Base-by-base conservation (phyloP, 2,329 filamentous ascomycete genomes). In the Cercospora berteroae region DNA sequence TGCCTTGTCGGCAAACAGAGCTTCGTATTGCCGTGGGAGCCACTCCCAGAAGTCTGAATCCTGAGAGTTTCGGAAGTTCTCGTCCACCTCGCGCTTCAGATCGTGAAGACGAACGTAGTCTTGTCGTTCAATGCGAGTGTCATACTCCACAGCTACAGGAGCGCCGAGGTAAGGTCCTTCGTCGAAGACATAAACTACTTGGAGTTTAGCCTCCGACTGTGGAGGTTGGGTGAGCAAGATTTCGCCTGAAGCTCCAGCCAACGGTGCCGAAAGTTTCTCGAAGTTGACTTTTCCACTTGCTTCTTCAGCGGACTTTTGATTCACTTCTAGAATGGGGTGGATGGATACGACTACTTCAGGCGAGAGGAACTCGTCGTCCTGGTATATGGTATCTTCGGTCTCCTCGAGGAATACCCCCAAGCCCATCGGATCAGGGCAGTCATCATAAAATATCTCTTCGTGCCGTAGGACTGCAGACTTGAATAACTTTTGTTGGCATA, bases 401-500 rank as follows among this genome's bases (percentile, higher is more conserved):
- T 18, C 20, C 20, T 18, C 6, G 12, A 52, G 39, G 23, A 50
- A 13, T 4, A 18, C 25, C 27, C 29, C 36, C 18, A 16, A 8
- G 16, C 27, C 36, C 9, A 48, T n/a, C n/a, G 18, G 12, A 16
- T 52, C 42, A 8, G n/a, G 12, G 7, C 29, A 25, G 48, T 12
- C 10, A 4, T 8, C 20, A 27, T 29, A 18, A 3, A 16, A 6
- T 42, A 64, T 10, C 2, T 23, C 8, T 48, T 64, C 61, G 5
- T 29, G 16, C n/a, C 3, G 18, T 16, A 16, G 18, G 12, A 9
- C 23, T 25, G 61, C 29, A 12, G 10, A n/a, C n/a, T 25, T 56
- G 61, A 64, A 64, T 13, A 64, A 25, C 33, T 31, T 64, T 50
- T 64, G 48, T 48, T 64, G 61, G 33, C 61, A 64, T 7, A 29